Evolutionary conservation across 2,329 filamentous ascomycete genomes (phyloP).

Genomic region (Aspergillus udagawae): DNA sequence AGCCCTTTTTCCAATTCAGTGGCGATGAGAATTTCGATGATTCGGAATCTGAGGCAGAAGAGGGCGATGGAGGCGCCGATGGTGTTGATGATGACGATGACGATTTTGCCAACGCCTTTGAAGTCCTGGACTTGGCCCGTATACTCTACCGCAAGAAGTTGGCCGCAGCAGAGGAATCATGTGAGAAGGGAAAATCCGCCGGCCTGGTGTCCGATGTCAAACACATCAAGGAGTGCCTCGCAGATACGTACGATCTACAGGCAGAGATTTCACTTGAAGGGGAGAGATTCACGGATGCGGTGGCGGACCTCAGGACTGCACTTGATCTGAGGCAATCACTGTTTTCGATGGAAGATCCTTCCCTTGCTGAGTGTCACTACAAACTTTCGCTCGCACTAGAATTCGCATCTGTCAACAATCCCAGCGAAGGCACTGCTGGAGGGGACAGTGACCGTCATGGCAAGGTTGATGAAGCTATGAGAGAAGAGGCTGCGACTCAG

Average conservation of each 20-base stretch:
- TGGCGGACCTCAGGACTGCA: slow-evolving; percentile 73
- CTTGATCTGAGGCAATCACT: slow-evolving; percentile 75
- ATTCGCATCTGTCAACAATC: slow-evolving; percentile 72
- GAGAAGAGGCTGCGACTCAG: slow-evolving; percentile 54
- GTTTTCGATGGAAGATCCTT: slow-evolving; percentile 73
- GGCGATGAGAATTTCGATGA: slow-evolving; percentile 92
- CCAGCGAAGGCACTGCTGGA: slow-evolving; percentile 21
- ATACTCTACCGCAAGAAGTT: slow-evolving; percentile 57
- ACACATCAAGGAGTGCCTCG: slow-evolving; percentile 77
- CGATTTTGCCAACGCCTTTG: slow-evolving; percentile 61
- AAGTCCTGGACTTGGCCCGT: slow-evolving; percentile 60
- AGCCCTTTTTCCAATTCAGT: slow-evolving; percentile 84
- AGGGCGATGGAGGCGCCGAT: slow-evolving; percentile 39
- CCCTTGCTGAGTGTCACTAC: slow-evolving; percentile 92
- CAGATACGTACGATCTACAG: slow-evolving; percentile 89
- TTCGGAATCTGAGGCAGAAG: slow-evolving; percentile 58
- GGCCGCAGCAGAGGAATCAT: slow-evolving; percentile 44
- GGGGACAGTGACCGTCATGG: slow-evolving; percentile 38
- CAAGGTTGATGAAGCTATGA: slow-evolving; percentile 50
- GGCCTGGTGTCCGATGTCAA: slow-evolving; percentile 40
- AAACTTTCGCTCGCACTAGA: slow-evolving; percentile 94
- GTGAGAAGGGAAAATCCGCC: slow-evolving; percentile 48
- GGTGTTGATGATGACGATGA: slow-evolving; percentile 60
- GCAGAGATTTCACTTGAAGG: slow-evolving; percentile 97
- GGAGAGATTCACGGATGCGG: slow-evolving; percentile 85